A percentile compares a stretch with the other conserved stretches of the same genome.
These are phyloP conservation scores for Berberis vulgaris DNA, from an alignment of 164 flowering plant genomes.

Conservation along the genomic window DNA sequence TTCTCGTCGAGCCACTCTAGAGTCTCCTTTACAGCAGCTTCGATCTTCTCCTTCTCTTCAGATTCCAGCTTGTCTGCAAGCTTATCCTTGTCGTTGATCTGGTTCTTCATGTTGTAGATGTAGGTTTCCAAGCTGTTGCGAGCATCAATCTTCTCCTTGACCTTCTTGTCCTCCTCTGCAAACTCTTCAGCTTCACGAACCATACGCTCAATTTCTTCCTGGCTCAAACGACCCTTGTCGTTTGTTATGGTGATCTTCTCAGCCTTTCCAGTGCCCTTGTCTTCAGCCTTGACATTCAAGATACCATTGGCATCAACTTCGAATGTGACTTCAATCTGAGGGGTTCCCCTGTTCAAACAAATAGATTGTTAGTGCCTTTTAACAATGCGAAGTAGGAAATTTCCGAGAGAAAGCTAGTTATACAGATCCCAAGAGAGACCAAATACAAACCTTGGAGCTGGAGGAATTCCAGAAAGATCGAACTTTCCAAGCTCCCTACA, in stretches of 20 bases:
- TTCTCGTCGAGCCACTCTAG: slow-evolving; percentile 53
- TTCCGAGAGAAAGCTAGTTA: not conserved
- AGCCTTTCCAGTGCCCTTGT: slow-evolving; percentile 31
- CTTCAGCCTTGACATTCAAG: slow-evolving; percentile 41
- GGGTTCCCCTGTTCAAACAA: slow-evolving; percentile 32
- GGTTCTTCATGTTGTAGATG: slow-evolving; percentile 46
- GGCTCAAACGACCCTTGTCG: slow-evolving; percentile 43
- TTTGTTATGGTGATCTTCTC: slow-evolving; percentile 56
- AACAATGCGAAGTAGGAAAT: not conserved
- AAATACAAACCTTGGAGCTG: slow-evolving; percentile 38
- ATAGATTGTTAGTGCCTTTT: not conserved
- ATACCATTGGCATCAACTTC: slow-evolving; percentile 51
- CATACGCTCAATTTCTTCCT: slow-evolving; percentile 44
- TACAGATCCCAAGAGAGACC: not conserved
- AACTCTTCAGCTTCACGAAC: slow-evolving; percentile 47
- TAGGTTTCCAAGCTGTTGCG: slow-evolving; percentile 38
- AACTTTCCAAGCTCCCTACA: slow-evolving; percentile 39
- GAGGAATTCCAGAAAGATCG: slow-evolving; percentile 37
- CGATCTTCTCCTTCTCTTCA: slow-evolving; percentile 45
- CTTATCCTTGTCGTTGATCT: slow-evolving; percentile 39
- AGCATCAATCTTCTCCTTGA: slow-evolving; percentile 45
- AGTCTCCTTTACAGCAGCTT: slow-evolving; percentile 37
- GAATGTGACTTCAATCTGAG: slow-evolving; percentile 44
- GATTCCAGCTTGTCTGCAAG: slow-evolving; percentile 39
- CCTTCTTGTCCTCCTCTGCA: slow-evolving; percentile 49